Evolutionary conservation across 2,329 filamentous ascomycete species (phyloP).

Genomic region (Nemania sp.): DNA sequence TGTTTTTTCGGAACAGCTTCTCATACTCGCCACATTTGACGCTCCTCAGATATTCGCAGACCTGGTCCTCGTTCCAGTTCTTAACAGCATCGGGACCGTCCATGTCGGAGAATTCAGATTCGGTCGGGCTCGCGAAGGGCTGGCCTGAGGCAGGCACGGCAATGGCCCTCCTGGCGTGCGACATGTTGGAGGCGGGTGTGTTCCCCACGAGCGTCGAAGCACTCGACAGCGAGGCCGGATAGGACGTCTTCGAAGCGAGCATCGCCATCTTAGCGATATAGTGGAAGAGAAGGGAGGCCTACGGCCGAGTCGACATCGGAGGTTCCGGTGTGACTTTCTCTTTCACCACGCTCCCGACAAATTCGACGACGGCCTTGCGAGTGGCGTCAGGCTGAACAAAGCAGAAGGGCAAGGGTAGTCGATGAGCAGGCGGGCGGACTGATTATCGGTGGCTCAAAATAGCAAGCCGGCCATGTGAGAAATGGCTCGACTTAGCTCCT

Average conservation of each 20-base stretch:
- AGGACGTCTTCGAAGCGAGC: conserved; percentile 76
- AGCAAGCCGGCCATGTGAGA: conserved; percentile 13
- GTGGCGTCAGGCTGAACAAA: conserved; percentile 21
- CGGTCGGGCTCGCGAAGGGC: conserved; percentile 79
- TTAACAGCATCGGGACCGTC: conserved; percentile 76
- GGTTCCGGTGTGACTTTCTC: conserved; percentile 2
- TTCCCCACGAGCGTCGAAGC: conserved; percentile 51
- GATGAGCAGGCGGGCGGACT: conserved; percentile 12
- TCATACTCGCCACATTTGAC: conserved; percentile 96
- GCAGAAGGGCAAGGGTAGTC: conserved; percentile 11
- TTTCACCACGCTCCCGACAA: conserved; percentile 16
- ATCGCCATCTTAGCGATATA: conserved; percentile 65
- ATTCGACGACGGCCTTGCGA: conserved; percentile 21
- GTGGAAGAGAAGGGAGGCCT: conserved; percentile 12
- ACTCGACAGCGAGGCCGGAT: conserved; percentile 60
- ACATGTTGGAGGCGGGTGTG: conserved; percentile 53
- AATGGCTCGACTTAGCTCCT: conserved; percentile 16
- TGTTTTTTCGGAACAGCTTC: conserved; percentile 83
- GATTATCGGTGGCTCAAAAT: conserved; percentile 11
- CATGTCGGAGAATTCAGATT: conserved; percentile 88
- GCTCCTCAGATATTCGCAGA: conserved; percentile 86
- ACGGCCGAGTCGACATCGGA: conserved; percentile 12
- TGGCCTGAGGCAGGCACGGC: conserved; percentile 56
- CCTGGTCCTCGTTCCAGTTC: conserved; percentile 89
- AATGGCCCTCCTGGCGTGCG: conserved; percentile 57